Percentiles rank a stretch among this genome's conserved stretches.
Evolutionary conservation across 306 rosid genomes (phyloP).

Genomic region (Cucumis sativus): DNA sequence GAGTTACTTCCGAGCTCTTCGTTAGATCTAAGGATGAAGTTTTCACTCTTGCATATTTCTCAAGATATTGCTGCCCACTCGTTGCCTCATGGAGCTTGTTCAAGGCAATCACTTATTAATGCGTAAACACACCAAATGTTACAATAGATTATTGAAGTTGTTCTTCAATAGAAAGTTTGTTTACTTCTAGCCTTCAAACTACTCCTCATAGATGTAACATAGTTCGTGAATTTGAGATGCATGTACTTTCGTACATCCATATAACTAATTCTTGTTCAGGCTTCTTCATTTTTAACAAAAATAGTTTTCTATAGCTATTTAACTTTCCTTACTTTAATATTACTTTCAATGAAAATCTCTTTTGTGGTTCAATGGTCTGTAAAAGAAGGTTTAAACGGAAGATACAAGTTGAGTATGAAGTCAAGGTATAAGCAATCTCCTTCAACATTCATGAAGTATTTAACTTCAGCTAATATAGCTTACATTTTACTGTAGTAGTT

Average conservation of each 20-base stretch:
- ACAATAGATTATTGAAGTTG: background rate
- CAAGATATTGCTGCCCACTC: background rate
- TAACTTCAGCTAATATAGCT: background rate
- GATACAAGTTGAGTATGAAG: background rate
- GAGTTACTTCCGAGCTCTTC: background rate
- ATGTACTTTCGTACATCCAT: background rate
- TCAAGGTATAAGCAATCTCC: background rate
- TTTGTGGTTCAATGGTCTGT: background rate
- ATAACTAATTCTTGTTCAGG: background rate
- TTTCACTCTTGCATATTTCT: background rate
- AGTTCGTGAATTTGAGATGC: background rate
- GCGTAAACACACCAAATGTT: background rate
- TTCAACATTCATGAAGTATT: background rate
- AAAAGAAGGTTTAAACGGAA: background rate
- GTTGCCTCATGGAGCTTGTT: background rate
- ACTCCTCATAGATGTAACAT: background rate
- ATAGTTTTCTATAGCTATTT: background rate
- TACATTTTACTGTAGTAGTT: background rate
- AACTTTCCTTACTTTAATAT: background rate
- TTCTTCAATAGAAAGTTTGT: background rate
- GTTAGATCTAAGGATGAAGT: background rate
- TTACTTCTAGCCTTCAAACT: background rate
- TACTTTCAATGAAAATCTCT: background rate
- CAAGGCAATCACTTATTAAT: background rate
- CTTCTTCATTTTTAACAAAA: background rate